Evolutionary conservation across 2,329 filamentous ascomycete species (phyloP), one percentile per base, ranked within the genome.

Genomic region (Cylindrodendrum hubeiense): DNA sequence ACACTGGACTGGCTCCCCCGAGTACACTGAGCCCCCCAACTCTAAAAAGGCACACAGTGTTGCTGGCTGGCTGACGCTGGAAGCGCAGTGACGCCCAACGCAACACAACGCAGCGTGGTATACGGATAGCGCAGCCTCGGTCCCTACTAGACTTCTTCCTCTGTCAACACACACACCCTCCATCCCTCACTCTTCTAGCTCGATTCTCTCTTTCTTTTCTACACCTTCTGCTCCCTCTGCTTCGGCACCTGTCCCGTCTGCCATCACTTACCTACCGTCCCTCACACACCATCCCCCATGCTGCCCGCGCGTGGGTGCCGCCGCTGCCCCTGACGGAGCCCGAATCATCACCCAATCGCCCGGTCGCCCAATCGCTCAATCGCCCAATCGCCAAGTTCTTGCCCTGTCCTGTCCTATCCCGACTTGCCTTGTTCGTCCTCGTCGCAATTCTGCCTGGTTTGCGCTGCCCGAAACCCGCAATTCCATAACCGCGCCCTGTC

Each of bases 281-380:
- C 15, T 8, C 58, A 30, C 47, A 49, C 44, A 43, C 49, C 34
- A 26, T 43, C 54, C 50, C 60, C 55, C 54, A 63, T 63, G 51
- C 60, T 63, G 37, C 49, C 56, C 41, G 51, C 39, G 26, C 52
- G 64, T 60, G 44, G 64, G 56, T 56, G 58, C 47, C 43, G 54
- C 8, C 22, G 55, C 47, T 54, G 58, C 63, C 63, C 63, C 66
- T 67, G 66, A 67, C 63, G 50, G 50, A 67, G 52, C 64, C 60
- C 60, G 47, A 65, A 53, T 47, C 63, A 57, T 65, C 53, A 68
- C 70, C 69, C 68, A 71, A 67, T 71, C 62, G 63, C 61, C 68
- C 63, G 69, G 50, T 67, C 55, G 57, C 63, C 62, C 50, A 34
- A 51, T 63, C 41, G 53, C 57, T 56, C 59, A 65, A 58, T 39